phyloP scores from a whole-genome alignment of 352 stramenopile species.

The Phytophthora multivora region DNA sequence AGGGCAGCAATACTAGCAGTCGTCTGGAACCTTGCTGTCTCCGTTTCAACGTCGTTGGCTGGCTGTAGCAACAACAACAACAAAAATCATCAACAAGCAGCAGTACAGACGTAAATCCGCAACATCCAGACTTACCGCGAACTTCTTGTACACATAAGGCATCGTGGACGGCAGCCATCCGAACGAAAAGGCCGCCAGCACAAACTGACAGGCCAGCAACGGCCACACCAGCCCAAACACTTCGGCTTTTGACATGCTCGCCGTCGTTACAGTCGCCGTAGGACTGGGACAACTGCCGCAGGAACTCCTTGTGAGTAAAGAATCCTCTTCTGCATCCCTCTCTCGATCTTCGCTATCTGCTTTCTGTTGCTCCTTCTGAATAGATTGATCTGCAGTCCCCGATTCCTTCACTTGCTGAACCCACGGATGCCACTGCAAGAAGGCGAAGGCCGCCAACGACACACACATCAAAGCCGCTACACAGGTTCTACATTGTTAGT shows the following conservation, averaged over 20 bases:
- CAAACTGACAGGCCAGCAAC: conserved; percentile 53
- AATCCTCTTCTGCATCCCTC: conserved; percentile 32
- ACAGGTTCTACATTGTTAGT: no score
- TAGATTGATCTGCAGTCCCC: conserved; percentile 1
- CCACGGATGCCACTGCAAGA: conserved; percentile 58
- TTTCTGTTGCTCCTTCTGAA: conserved; percentile 4
- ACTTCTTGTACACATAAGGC: conserved; percentile 78
- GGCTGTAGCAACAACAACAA: conserved; percentile 26
- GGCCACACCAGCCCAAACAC: conserved; percentile 55
- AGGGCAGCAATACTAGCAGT: conserved; percentile 56
- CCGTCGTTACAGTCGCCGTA: conserved; percentile 8
- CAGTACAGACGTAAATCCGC: background rate
- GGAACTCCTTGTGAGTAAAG: conserved; percentile 23
- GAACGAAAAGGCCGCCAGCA: conserved; percentile 67
- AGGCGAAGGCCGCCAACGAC: conserved; percentile 57
- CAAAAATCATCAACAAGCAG: background rate
- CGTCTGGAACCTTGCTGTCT: conserved; percentile 59
- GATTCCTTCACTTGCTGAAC: conserved; percentile 16
- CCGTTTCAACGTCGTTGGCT: conserved; percentile 32
- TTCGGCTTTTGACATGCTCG: conserved; percentile 17
- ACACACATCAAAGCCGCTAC: conserved; percentile 57
- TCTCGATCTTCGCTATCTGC: conserved; percentile 5
- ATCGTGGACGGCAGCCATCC: conserved; percentile 72
- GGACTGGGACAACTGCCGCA: conserved; percentile 17
- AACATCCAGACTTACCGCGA: conserved; percentile 37